phyloP scores from a whole-genome alignment of 2,329 filamentous ascomycete species.

The Parastagonospora avenae region DNA sequence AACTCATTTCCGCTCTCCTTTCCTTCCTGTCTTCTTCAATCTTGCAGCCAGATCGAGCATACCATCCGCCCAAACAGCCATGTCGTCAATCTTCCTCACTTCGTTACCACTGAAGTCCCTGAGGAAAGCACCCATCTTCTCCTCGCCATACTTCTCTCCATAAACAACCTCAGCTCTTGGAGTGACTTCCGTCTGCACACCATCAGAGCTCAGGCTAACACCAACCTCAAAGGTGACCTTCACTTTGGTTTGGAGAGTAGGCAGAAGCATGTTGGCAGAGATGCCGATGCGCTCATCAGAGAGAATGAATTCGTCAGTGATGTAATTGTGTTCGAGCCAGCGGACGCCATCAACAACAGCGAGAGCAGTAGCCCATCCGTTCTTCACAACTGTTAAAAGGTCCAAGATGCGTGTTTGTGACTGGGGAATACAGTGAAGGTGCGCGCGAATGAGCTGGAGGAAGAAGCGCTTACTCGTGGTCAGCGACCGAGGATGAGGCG shows the following conservation, averaged over 20 bases:
- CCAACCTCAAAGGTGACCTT: slow-evolving; percentile 64
- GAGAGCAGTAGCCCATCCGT: slow-evolving; percentile 69
- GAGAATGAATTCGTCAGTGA: slow-evolving; percentile 66
- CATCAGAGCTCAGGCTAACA: slow-evolving; percentile 50
- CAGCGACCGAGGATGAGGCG: slow-evolving; percentile 59
- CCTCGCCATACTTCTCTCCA: slow-evolving; percentile 76
- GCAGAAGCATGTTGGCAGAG: slow-evolving; percentile 66
- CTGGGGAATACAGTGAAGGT: slow-evolving; percentile 67
- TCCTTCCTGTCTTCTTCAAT: slow-evolving; percentile 52
- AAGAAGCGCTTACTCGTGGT: slow-evolving; percentile 76
- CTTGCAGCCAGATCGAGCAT: slow-evolving; percentile 51
- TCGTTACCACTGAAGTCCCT: slow-evolving; percentile 54
- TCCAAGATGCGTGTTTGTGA: slow-evolving; percentile 60
- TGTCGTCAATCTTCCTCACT: slow-evolving; percentile 32
- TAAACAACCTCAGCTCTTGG: slow-evolving; percentile 71
- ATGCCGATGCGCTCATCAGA: slow-evolving; percentile 70
- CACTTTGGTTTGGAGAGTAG: slow-evolving; percentile 70
- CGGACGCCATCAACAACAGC: slow-evolving; percentile 65
- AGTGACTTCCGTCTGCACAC: slow-evolving; percentile 60
- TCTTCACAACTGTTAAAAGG: slow-evolving; percentile 65
- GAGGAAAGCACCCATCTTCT: slow-evolving; percentile 76
- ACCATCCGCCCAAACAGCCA: slow-evolving; percentile 51
- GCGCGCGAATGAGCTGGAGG: slow-evolving; percentile 71
- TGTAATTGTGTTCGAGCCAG: slow-evolving; percentile 66
- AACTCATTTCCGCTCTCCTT: slow-evolving; percentile 44